Evolutionary conservation across 2,329 filamentous ascomycete species (phyloP).

Genomic region (Mycocentrospora acerina): DNA sequence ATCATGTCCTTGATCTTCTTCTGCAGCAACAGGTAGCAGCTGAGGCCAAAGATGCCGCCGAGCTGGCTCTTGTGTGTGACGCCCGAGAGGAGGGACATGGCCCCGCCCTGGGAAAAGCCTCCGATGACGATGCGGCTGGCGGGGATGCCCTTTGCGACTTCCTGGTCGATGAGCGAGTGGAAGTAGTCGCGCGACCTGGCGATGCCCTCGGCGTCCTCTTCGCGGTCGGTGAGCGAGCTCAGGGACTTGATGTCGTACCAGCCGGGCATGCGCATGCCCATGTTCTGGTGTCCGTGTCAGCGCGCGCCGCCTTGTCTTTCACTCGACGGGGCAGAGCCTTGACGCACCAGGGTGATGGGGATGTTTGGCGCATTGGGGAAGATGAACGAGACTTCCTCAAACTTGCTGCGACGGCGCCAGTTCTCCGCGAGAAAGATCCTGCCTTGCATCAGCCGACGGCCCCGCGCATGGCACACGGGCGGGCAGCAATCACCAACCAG

Average conservation of each 20-base stretch:
- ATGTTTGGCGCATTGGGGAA: conserved; percentile 88
- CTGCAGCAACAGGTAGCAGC: conserved; percentile 75
- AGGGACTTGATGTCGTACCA: conserved; percentile 75
- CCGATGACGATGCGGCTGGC: conserved; percentile 82
- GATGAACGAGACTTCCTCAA: conserved; percentile 90
- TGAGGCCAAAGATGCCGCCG: conserved; percentile 85
- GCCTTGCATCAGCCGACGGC: conserved; percentile 15
- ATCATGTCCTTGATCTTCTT: conserved; percentile 59
- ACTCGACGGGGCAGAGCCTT: not conserved
- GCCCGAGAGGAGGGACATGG: conserved; percentile 80
- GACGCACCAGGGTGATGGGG: conserved; percentile 75
- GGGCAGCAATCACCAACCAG: conserved; percentile 68
- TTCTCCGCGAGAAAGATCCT: conserved; percentile 80
- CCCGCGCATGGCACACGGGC: too few relatives aligned
- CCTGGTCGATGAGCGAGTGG: conserved; percentile 74
- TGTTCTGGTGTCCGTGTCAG: conserved; percentile 57
- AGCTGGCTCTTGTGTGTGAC: conserved; percentile 73
- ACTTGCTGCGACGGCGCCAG: conserved; percentile 76
- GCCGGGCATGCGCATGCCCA: conserved; percentile 78
- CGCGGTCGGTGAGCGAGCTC: conserved; percentile 46
- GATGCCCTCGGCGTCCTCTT: conserved; percentile 73
- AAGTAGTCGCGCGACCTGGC: conserved; percentile 72
- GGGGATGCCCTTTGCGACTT: conserved; percentile 79
- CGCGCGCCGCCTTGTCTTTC: not conserved
- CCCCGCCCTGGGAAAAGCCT: conserved; percentile 84